A percentile compares a stretch with the other conserved stretches of the same genome.
Evolutionary conservation across 768 basidiomycete species (phyloP).

Genomic region (Cystoderma amianthinum): DNA sequence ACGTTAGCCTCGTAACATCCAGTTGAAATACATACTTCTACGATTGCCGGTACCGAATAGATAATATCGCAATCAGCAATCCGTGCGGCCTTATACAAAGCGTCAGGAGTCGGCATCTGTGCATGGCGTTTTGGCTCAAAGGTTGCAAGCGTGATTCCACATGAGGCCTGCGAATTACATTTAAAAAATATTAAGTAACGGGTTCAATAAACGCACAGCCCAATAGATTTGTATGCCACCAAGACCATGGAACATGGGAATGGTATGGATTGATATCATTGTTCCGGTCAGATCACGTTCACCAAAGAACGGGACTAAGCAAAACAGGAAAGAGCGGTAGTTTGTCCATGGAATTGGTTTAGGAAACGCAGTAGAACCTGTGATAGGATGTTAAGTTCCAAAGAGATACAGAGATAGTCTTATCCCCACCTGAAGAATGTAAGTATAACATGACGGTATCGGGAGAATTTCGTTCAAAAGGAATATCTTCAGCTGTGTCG

Average conservation of each 20-base stretch:
- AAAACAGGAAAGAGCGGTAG: slow-evolving; percentile 5
- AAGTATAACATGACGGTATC: background rate
- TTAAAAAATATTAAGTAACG: too few relatives aligned
- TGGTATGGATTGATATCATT: background rate
- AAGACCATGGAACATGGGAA: background rate
- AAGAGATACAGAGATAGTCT: background rate
- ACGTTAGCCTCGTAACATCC: background rate
- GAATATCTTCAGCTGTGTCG: background rate
- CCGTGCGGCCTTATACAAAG: background rate
- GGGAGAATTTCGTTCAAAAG: background rate
- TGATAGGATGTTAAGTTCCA: background rate
- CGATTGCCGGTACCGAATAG: slow-evolving; percentile 11
- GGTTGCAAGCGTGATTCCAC: background rate
- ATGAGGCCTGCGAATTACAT: too few relatives aligned
- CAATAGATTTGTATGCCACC: background rate
- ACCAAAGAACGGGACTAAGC: slow-evolving; percentile 7
- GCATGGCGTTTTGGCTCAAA: background rate
- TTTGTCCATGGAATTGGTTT: slow-evolving; percentile 7
- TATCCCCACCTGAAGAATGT: background rate
- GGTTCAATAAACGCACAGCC: background rate
- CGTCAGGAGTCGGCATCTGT: background rate
- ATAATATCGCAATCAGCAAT: background rate
- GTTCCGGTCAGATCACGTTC: background rate
- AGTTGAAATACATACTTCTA: slow-evolving; percentile 7
- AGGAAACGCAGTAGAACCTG: slow-evolving; percentile 10